A percentile compares a stretch with the other conserved stretches of the same genome.
Conservation (phyloP, 345 rosid genomes). For the Hibiscus syriacus region DNA sequence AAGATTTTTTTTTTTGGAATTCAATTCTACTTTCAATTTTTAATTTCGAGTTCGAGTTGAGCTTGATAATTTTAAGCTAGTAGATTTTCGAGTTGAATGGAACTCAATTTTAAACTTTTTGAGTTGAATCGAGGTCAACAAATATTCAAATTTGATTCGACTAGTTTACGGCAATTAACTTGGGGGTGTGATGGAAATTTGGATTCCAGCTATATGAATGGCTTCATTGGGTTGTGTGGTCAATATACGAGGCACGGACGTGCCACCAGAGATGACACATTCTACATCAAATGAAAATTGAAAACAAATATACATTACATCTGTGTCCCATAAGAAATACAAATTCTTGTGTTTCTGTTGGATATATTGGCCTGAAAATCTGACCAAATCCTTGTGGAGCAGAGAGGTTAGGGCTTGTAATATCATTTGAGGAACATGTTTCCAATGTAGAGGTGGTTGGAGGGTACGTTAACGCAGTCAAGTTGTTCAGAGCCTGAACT, state of each 20-base stretch:
- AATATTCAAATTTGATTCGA: too few species aligned
- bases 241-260: conserved; percentile 53
- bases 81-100: too few species aligned
- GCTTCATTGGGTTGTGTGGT: conserved; percentile 34
- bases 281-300: conserved; percentile 26
- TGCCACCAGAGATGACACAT: conserved; percentile 62
- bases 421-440: conserved; percentile 55
- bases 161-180: too few species aligned
- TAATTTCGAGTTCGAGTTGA: too few species aligned
- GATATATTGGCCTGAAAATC: background rate
- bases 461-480: conserved; percentile 54
- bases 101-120: too few species aligned
- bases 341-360: background rate
- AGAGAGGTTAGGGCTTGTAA: conserved; percentile 55
- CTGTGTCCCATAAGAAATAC: background rate
- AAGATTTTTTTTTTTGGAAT: too few species aligned
- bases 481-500: conserved; percentile 61
- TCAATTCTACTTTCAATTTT: too few species aligned
- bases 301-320: background rate
- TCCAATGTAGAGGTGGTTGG: conserved; percentile 70
- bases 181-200: conserved; percentile 25
- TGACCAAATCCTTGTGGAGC: conserved; percentile 62
- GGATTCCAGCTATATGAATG: conserved; percentile 13
- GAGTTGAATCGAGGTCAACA: too few species aligned
- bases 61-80: too few species aligned